Conservation (phyloP, 78 protist species). For the Isochrysis galbana region DNA sequence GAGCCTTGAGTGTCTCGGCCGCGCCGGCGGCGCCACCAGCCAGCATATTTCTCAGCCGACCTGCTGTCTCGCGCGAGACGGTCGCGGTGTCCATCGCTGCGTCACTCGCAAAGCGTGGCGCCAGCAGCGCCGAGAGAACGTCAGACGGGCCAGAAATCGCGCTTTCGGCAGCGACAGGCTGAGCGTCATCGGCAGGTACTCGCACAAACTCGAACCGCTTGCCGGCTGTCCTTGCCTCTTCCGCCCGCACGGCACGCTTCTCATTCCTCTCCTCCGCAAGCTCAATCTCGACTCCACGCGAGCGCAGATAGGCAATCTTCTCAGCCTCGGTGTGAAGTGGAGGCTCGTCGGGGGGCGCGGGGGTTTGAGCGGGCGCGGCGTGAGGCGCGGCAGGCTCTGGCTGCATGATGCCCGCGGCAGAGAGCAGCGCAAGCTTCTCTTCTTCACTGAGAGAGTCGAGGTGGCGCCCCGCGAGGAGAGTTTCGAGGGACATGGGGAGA, state of each 20-base stretch:
- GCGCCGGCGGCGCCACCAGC: neutral
- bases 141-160: neutral
- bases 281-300: conserved; percentile 10
- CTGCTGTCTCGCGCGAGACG: conserved; percentile 8
- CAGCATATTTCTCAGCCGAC: neutral
- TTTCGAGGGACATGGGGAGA: no score
- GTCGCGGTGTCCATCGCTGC: neutral
- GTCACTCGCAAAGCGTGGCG: neutral
- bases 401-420: neutral
- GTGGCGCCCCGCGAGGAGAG: neutral
- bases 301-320: neutral
- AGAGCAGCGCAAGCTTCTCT: neutral
- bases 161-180: neutral
- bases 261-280: neutral
- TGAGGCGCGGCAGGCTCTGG: neutral
- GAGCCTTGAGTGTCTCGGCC: neutral
- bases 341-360: neutral
- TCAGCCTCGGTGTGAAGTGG: neutral
- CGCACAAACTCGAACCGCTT: neutral
- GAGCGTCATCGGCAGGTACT: neutral
- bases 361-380: neutral
- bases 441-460: neutral
- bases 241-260: neutral
- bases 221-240: neutral
- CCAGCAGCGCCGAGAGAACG: neutral